phyloP scores from a whole-genome alignment of 1,139 yeast genomes.

The Candida sp. region DNA sequence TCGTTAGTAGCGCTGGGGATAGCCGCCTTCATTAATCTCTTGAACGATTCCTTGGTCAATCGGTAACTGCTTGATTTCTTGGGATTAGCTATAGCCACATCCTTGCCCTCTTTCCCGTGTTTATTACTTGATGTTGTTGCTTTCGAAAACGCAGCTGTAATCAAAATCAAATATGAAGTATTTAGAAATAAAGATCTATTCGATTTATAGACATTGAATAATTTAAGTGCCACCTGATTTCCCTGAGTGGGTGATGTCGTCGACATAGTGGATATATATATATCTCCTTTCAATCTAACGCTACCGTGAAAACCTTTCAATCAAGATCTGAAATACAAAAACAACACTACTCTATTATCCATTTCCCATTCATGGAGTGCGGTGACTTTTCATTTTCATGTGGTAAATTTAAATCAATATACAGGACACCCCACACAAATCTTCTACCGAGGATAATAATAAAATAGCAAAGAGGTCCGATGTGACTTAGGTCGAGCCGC shows the following conservation, averaged over 20 bases:
- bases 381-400: background rate
- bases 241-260: background rate
- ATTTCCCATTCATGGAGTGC: background rate
- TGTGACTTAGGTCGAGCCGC: background rate
- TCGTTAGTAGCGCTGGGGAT: constrained; percentile 33
- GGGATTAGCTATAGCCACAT: constrained; percentile 1
- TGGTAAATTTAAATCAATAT: background rate
- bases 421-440: background rate
- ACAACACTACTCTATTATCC: background rate
- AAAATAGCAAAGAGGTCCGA: too few species aligned
- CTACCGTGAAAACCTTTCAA: background rate
- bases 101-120: constrained; percentile 4
- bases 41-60: constrained; percentile 31
- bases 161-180: constrained; percentile 44
- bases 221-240: constrained; percentile 15
- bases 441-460: background rate
- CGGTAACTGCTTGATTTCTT: constrained; percentile 21
- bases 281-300: too few species aligned
- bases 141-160: constrained; percentile 45
- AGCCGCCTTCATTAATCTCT: constrained; percentile 32
- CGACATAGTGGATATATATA: background rate
- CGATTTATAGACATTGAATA: constrained; percentile 37
- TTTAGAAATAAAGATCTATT: constrained; percentile 48
- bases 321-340: background rate
- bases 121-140: constrained; percentile 30